Percentiles rank a stretch among this genome's conserved stretches.
phyloP scores from a whole-genome alignment of 306 rosid genomes.

The Dalbergia cultrata region DNA sequence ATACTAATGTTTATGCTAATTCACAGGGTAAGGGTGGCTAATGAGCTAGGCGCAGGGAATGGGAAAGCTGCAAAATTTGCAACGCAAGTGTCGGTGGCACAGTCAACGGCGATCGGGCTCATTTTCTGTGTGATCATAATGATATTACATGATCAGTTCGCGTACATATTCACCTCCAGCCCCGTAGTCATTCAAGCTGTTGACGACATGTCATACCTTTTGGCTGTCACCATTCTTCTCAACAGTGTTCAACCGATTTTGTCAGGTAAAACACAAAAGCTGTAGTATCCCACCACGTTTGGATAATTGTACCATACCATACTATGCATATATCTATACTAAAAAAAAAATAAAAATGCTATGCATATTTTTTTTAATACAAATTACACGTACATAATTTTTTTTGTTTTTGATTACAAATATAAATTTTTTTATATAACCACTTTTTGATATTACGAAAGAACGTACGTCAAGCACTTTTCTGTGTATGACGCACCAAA shows the following conservation, averaged over 20 bases:
- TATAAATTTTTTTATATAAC: too few relatives aligned
- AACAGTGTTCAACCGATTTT: conserved; percentile 76
- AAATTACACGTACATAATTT: too few relatives aligned
- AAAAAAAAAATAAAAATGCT: too few relatives aligned
- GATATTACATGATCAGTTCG: conserved; percentile 53
- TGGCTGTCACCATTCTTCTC: conserved; percentile 66
- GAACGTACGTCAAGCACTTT: too few relatives aligned
- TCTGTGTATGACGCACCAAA: not conserved
- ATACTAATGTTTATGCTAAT: not conserved
- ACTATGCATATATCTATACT: too few relatives aligned
- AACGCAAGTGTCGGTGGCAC: conserved; percentile 55
- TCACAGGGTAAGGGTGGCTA: conserved; percentile 76
- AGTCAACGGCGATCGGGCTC: conserved; percentile 61
- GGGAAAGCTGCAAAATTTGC: conserved; percentile 77
- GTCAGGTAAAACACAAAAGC: conserved; percentile 59
- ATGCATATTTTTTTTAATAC: too few relatives aligned
- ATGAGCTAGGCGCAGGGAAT: conserved; percentile 79
- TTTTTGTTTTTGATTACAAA: too few relatives aligned
- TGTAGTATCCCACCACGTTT: too few relatives aligned
- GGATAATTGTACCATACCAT: too few relatives aligned
- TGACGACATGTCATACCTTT: conserved; percentile 54
- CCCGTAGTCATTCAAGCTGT: conserved; percentile 60
- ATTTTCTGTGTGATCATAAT: conserved; percentile 55
- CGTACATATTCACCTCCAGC: conserved; percentile 65
- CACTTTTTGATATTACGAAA: not conserved